phyloP scores from a whole-genome alignment of 257 asterid species.

The Fraxinus americana region DNA sequence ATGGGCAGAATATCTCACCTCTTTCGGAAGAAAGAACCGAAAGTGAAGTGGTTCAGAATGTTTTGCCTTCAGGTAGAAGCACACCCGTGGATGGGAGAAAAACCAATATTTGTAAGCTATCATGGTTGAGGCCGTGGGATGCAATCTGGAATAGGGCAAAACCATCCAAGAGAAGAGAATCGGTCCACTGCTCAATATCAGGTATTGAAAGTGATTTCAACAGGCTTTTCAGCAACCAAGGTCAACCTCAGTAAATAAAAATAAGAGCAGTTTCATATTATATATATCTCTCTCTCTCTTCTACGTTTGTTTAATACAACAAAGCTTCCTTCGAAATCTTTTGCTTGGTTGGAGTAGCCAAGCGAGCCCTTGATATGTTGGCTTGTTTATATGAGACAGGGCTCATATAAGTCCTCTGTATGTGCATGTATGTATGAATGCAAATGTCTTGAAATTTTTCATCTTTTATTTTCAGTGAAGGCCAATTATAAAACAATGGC shows the following conservation, averaged over 20 bases:
- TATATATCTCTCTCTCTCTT: too few species aligned
- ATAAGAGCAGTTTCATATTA: neutral
- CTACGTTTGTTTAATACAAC: neutral
- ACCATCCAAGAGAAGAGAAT: slow-evolving; percentile 9
- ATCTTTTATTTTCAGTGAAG: neutral
- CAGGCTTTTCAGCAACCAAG: neutral
- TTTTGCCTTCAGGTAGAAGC: slow-evolving; percentile 8
- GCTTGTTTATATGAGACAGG: too few species aligned
- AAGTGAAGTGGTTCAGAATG: slow-evolving; percentile 2
- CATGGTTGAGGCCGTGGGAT: slow-evolving; percentile 20
- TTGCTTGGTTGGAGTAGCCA: too few species aligned
- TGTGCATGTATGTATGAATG: too few species aligned
- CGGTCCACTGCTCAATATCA: neutral
- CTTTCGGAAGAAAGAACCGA: neutral
- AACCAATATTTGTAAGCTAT: slow-evolving; percentile 10
- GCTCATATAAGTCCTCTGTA: too few species aligned
- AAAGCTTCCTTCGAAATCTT: neutral
- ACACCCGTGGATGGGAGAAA: neutral
- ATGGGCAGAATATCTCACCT: slow-evolving; percentile 14
- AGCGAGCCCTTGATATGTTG: too few species aligned
- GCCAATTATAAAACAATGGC: too few species aligned
- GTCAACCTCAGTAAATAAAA: neutral
- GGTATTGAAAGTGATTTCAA: neutral
- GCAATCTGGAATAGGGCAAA: slow-evolving; percentile 23
- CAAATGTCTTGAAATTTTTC: too few species aligned